A percentile compares a stretch with the other conserved stretches of the same genome.
Conservation (phyloP, 768 basidiomycete genomes). For the Mrakia hoshinonis region DNA sequence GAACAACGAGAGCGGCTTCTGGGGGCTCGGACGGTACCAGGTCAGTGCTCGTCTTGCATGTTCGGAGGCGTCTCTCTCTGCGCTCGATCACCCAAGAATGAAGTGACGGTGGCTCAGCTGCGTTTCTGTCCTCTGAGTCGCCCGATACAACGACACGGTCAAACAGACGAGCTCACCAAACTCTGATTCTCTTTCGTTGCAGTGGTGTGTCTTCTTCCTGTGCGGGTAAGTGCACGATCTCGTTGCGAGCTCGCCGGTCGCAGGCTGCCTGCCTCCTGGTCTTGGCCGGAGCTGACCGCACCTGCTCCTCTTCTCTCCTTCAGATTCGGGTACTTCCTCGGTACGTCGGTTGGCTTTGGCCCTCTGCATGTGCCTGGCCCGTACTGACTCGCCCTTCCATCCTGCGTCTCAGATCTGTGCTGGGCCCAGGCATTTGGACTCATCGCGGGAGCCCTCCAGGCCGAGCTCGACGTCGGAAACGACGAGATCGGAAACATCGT, state of each 20-base stretch:
- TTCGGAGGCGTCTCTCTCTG: slow-evolving; percentile 2
- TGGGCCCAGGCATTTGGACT: slow-evolving; percentile 39
- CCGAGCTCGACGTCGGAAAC: slow-evolving; percentile 37
- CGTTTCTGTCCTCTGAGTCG: too few relatives aligned
- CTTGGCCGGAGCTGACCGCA: background rate
- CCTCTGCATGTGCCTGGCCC: too few relatives aligned
- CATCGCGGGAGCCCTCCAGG: slow-evolving; percentile 35
- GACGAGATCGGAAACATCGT: slow-evolving; percentile 36
- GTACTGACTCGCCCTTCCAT: background rate
- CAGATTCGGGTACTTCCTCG: slow-evolving; percentile 41
- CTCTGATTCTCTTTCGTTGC: background rate
- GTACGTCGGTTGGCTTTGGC: too few relatives aligned
- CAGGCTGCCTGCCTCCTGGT: background rate
- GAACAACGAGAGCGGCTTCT: slow-evolving; percentile 22
- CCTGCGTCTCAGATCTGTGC: slow-evolving; percentile 33
- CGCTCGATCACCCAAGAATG: too few relatives aligned
- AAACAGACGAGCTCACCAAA: background rate
- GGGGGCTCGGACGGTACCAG: slow-evolving; percentile 39
- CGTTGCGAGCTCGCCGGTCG: background rate
- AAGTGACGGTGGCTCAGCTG: too few relatives aligned
- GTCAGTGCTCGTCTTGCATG: background rate
- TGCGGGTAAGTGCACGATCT: slow-evolving; percentile 30
- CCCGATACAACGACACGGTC: too few relatives aligned
- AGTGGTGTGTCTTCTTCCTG: slow-evolving; percentile 40
- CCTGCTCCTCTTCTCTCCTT: background rate